Base-by-base conservation (phyloP, 2,329 filamentous ascomycete species). In the Ophiostoma sp. region DNA sequence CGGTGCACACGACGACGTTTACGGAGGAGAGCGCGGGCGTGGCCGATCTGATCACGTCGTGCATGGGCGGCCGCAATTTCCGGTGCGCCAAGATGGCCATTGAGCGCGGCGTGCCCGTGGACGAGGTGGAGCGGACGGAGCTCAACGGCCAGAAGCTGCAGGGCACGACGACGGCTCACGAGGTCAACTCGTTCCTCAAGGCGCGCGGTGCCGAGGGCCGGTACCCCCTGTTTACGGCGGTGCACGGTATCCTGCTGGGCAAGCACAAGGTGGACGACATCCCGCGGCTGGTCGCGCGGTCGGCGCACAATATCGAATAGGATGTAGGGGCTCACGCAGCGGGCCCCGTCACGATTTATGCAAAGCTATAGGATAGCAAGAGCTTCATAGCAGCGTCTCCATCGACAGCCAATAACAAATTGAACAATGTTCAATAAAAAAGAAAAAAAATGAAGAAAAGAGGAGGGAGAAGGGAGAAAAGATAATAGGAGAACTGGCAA, bases 101-200 rank as follows among this genome's bases (percentile, higher is more conserved):
- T 41, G 87, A 94, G 82, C 88, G 90, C 77, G 90, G 90, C 39
- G 84, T 94, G 74, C 85, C 87, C 10, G 92, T 99, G 54, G 88
- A 90, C 75, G 93, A 98, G 79, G 89, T 99, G 62, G 95, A 99
- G 83, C 86, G 87, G 77, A 86, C 89, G 71, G 94, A 97, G 78
- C 85, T 99, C 73, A 98, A 99, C 78, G 95, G 95, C 17, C 95
- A 99, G 84, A 97, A 96, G 83, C 83, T 99, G 71, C 95, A 99
- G 82, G 95, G 95, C 52, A 98, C 93, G 0, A 90, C 90, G 75
- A 99, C 95, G 3, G 94, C 95, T 10, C 87, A 89, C 73, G 95
- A 99, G 79, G 94, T 99, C 60, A 92, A 96, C 81, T 88, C 85
- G 67, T 98, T 98, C 80, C 81, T 99, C 77, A 92, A 90, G 82